A percentile compares a stretch with the other conserved stretches of the same genome.
Evolutionary conservation across 139 green algal species (phyloP).

Genomic region (Coelastrella sp.): DNA sequence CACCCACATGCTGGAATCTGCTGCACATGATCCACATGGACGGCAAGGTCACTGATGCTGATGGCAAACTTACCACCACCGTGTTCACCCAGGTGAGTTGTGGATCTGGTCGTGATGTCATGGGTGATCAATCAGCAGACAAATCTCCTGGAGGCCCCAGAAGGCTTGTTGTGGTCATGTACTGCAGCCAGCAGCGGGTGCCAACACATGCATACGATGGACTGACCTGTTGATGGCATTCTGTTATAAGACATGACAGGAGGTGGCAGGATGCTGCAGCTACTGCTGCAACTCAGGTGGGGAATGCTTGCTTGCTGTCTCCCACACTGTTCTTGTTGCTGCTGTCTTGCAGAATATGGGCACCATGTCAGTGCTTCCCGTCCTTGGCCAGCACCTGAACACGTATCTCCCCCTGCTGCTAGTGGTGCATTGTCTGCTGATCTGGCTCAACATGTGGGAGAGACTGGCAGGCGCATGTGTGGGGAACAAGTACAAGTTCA

Average conservation of each 20-base stretch:
- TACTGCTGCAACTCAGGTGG: too few species aligned
- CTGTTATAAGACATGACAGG: too few species aligned
- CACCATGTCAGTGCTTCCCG: slow-evolving; percentile 78
- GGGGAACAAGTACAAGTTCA: slow-evolving; percentile 59
- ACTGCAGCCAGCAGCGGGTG: too few species aligned
- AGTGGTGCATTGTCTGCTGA: slow-evolving; percentile 71
- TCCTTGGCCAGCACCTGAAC: slow-evolving; percentile 81
- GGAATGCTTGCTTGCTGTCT: too few species aligned
- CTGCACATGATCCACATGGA: slow-evolving; percentile 84
- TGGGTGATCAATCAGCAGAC: too few species aligned
- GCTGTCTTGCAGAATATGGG: slow-evolving; percentile 75
- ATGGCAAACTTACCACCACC: slow-evolving; percentile 43
- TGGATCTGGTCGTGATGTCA: too few species aligned
- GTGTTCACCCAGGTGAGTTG: slow-evolving; percentile 69
- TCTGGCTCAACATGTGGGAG: slow-evolving; percentile 69
- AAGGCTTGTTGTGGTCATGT: too few species aligned
- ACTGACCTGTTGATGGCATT: too few species aligned
- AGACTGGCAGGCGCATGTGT: slow-evolving; percentile 56
- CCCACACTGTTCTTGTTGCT: background rate
- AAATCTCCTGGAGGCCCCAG: too few species aligned
- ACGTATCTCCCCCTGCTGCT: slow-evolving; percentile 85
- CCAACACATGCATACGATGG: too few species aligned
- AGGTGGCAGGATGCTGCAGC: too few species aligned
- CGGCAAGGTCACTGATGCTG: background rate
- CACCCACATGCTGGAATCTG: slow-evolving; percentile 96